phyloP scores from a whole-genome alignment of 768 basidiomycete genomes.

The Mycena crocata region DNA sequence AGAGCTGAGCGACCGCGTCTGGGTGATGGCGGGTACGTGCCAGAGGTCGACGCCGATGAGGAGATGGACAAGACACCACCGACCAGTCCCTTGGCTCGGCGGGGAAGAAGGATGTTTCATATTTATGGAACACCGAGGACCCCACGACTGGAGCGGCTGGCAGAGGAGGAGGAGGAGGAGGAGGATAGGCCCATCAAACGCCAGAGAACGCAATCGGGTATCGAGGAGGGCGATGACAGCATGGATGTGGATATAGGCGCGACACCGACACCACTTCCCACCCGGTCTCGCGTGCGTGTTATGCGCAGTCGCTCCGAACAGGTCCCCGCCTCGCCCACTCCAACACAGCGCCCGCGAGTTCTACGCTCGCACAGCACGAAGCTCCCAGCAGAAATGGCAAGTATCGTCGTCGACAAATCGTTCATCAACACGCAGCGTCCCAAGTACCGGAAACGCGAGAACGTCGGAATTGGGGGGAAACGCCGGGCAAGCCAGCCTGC shows the following conservation, averaged over 20 bases:
- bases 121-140: slow-evolving; percentile 32
- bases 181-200: slow-evolving; percentile 25
- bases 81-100: slow-evolving; percentile 18
- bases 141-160: slow-evolving; percentile 25
- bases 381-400: slow-evolving; percentile 15
- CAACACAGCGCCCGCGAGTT: slow-evolving; percentile 17
- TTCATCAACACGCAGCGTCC: slow-evolving; percentile 20
- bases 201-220: slow-evolving; percentile 6
- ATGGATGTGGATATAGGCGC: slow-evolving; percentile 17
- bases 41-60: slow-evolving; percentile 20
- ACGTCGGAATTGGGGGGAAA: slow-evolving; percentile 4
- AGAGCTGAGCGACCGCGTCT: slow-evolving; percentile 36
- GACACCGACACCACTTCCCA: slow-evolving; percentile 23
- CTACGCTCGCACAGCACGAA: slow-evolving; percentile 29
- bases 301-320: slow-evolving; percentile 10
- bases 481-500: slow-evolving; percentile 24
- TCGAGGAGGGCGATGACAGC: slow-evolving; percentile 16
- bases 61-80: slow-evolving; percentile 28
- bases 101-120: slow-evolving; percentile 18
- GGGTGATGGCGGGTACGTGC: slow-evolving; percentile 4
- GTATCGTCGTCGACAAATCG: slow-evolving; percentile 10
- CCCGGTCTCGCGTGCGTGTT: slow-evolving; percentile 3
- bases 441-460: slow-evolving; percentile 23
- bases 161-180: slow-evolving; percentile 32
- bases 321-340: slow-evolving; percentile 20